These are phyloP conservation scores for Cutaneotrichosporon arboriforme DNA, from an alignment of 1,284 basidiomycete species.

Conservation along the genomic window DNA sequence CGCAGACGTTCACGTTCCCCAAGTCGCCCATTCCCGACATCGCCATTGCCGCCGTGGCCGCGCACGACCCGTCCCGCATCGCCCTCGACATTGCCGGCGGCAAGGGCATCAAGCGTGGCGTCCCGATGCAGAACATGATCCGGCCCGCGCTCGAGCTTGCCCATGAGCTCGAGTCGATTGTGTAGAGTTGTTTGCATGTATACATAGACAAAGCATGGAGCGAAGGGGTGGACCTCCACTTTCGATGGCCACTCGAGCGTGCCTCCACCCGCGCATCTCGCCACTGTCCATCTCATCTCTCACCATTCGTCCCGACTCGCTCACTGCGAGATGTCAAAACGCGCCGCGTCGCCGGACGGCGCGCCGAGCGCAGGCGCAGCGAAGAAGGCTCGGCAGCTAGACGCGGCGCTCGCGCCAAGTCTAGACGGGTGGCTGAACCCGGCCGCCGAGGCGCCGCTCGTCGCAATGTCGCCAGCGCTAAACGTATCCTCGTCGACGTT, in stretches of 20 bases:
- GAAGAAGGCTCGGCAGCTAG: conserved; percentile 13
- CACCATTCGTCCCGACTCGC: too few species aligned
- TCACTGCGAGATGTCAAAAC: conserved; percentile 2
- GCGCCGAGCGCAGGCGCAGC: neutral
- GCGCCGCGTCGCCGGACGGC: neutral
- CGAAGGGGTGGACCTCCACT: too few species aligned
- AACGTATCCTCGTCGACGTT: conserved; percentile 37
- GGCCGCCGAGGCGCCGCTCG: conserved; percentile 18
- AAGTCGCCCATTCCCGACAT: conserved; percentile 23
- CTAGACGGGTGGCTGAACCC: conserved; percentile 42
- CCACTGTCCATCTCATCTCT: too few species aligned
- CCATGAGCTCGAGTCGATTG: conserved; percentile 47
- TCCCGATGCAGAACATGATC: conserved; percentile 43
- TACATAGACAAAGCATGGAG: conserved; percentile 10
- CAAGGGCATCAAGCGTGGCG: conserved; percentile 34
- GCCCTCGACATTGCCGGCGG: conserved; percentile 21
- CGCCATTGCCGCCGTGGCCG: conserved; percentile 19
- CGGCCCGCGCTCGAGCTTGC: conserved; percentile 44
- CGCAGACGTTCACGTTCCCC: conserved; percentile 35
- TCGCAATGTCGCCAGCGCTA: conserved; percentile 32
- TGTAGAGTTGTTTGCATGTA: conserved; percentile 31
- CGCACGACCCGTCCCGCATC: conserved; percentile 20
- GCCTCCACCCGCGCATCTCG: too few species aligned
- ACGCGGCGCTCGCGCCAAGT: conserved; percentile 8
- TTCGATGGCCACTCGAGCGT: too few species aligned